These are phyloP conservation scores for Apiotrichum sp. DNA, from an alignment of 1,284 basidiomycete genomes.

Conservation along the genomic window DNA sequence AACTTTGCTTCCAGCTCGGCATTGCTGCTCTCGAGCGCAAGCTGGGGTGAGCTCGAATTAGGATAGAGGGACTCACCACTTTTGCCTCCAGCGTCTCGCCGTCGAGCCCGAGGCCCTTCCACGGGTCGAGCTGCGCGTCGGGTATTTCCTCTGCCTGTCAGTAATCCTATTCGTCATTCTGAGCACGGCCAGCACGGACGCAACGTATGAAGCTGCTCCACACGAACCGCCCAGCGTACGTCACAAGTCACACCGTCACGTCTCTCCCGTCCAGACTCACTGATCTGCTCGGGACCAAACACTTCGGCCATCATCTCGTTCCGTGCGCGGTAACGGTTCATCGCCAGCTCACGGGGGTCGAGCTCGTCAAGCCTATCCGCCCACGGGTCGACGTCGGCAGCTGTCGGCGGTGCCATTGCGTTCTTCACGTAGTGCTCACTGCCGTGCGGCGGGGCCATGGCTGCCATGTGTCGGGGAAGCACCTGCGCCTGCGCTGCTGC, in stretches of 20 bases:
- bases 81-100: constrained; percentile 37
- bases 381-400: constrained; percentile 32
- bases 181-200: too few species aligned
- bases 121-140: constrained; percentile 22
- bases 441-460: constrained; percentile 2
- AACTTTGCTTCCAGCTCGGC: constrained; percentile 32
- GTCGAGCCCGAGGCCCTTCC: constrained; percentile 33
- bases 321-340: constrained; percentile 37
- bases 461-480: constrained; percentile 4
- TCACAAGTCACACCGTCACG: too few species aligned
- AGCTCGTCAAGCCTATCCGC: constrained; percentile 41
- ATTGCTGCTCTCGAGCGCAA: constrained; percentile 30
- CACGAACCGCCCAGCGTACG: too few species aligned
- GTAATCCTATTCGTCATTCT: not conserved
- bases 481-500: constrained; percentile 8
- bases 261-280: constrained; percentile 18
- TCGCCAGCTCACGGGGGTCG: constrained; percentile 40
- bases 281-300: constrained; percentile 39
- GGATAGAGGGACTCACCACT: constrained; percentile 24
- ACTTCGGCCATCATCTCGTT: constrained; percentile 41
- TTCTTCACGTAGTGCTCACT: constrained; percentile 30
- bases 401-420: constrained; percentile 13
- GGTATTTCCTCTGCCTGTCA: constrained; percentile 9
- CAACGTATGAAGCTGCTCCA: not conserved
- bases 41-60: constrained; percentile 2